Base-by-base conservation (phyloP, 495 filamentous ascomycete genomes). In the Penicillium bovifimosum region DNA sequence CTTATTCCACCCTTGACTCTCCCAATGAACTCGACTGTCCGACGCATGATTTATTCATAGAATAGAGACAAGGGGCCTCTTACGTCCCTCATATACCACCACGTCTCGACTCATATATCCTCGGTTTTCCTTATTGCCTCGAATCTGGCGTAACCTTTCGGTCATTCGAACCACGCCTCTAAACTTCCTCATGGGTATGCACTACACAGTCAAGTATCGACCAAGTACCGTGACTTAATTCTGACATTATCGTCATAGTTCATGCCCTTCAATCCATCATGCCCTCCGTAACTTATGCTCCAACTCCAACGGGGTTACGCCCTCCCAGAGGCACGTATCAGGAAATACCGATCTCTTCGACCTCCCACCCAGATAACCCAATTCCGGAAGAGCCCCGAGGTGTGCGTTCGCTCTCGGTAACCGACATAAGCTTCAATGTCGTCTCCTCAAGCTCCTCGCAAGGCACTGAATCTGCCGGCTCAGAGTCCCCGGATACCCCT, bases 341-440 rank as follows among this genome's bases (percentile, higher is more conserved):
- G 47, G 62, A 54, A 26, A 68, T 78, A 33, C 70, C 72, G n/a
- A 61, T 72, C 43, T 74, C 75, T 8, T 65, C 71, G 7, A 79
- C 76, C 27, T 78, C 73, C 32, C 80, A 82, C 62, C 79, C 80
- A 9, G 64, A 77, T 45, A 78, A 82, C 54, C 79, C 79, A 4
- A 74, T 83, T 49, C 80, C 80, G 44, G 70, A 75, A 61, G 79
- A 82, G 56, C 80, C 78, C 34, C 71, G 64, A 14, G 62, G 65
- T 9, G 69, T 74, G 13, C 65, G 69, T 18, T 67, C 71, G 3
- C 61, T 74, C 7, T 71, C 72, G 9, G 58, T 72, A 47, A 67
- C 74, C 53, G 55, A 70, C 56, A 60, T 65, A 64, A 57, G 70
- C 67, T 65, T 77, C 67, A 60, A 73, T 66, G 64, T 73, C 63